These are phyloP conservation scores for Boletus subparvulus DNA, from an alignment of 768 basidiomycete species.

Conservation along the genomic window DNA sequence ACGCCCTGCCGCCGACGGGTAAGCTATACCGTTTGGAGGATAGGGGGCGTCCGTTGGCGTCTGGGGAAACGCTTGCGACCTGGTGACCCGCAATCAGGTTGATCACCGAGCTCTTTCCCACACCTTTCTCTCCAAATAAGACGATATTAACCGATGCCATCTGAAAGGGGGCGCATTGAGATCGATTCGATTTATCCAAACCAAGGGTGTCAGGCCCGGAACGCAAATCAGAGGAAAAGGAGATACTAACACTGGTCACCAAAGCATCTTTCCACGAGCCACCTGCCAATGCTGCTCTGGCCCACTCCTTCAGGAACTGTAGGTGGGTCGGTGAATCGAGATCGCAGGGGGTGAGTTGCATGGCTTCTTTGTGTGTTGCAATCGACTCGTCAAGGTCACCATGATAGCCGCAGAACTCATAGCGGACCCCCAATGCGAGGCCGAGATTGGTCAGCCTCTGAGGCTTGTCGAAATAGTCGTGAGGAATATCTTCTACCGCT, in stretches of 20 bases:
- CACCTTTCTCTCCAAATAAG: neutral
- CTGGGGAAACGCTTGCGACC: conserved; percentile 21
- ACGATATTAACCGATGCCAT: conserved; percentile 10
- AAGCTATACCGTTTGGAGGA: conserved; percentile 25
- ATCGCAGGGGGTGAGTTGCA: neutral
- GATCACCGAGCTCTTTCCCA: conserved; percentile 27
- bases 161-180: neutral
- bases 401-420: neutral
- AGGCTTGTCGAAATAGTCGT: conserved; percentile 4
- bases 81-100: no score
- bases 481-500: neutral
- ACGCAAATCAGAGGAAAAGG: no score
- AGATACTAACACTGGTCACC: neutral
- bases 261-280: neutral
- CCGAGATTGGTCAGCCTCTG: conserved; percentile 14
- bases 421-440: conserved; percentile 5
- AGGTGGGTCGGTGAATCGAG: neutral
- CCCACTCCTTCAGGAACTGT: neutral
- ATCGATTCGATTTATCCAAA: neutral
- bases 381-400: conserved; percentile 20
- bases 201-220: neutral
- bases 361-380: neutral
- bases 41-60: conserved; percentile 36
- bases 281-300: neutral
- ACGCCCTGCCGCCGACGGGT: conserved; percentile 11